phyloP scores from a whole-genome alignment of 2,329 filamentous ascomycete species.

The Bipolaris sorokiniana region DNA sequence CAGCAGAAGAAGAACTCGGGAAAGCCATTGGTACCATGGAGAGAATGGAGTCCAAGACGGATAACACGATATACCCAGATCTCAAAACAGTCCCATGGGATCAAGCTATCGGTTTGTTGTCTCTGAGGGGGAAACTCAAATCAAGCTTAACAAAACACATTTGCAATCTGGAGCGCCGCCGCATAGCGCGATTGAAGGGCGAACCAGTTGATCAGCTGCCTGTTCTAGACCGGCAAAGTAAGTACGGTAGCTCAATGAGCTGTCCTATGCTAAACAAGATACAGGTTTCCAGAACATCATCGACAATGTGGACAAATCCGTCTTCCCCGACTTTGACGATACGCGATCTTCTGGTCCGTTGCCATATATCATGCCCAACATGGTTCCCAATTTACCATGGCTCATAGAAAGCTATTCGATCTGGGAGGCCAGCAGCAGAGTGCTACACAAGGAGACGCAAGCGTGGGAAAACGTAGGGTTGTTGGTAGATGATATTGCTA shows the following conservation, averaged over 20 bases:
- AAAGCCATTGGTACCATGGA: conserved; percentile 37
- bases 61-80: conserved; percentile 34
- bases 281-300: conserved; percentile 29
- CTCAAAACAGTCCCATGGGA: conserved; percentile 39
- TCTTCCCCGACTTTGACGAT: conserved; percentile 34
- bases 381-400: conserved; percentile 15
- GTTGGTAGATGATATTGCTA: not conserved
- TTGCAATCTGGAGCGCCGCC: conserved; percentile 39
- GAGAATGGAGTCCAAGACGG: conserved; percentile 37
- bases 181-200: conserved; percentile 40
- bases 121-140: conserved; percentile 33
- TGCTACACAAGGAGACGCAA: conserved; percentile 20
- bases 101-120: conserved; percentile 33
- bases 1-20: conserved; percentile 37
- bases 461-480: not conserved
- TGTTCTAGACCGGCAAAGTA: conserved; percentile 28
- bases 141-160: conserved; percentile 42
- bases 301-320: conserved; percentile 37
- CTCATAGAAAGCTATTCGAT: conserved; percentile 12
- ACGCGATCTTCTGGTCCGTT: conserved; percentile 5
- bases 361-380: conserved; percentile 23
- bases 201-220: conserved; percentile 29
- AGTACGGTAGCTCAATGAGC: not conserved
- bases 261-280: conserved; percentile 11
- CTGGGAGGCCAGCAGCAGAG: conserved; percentile 16